Base-by-base conservation (phyloP, 208 protist genomes). In the Crithidia brevicula region DNA sequence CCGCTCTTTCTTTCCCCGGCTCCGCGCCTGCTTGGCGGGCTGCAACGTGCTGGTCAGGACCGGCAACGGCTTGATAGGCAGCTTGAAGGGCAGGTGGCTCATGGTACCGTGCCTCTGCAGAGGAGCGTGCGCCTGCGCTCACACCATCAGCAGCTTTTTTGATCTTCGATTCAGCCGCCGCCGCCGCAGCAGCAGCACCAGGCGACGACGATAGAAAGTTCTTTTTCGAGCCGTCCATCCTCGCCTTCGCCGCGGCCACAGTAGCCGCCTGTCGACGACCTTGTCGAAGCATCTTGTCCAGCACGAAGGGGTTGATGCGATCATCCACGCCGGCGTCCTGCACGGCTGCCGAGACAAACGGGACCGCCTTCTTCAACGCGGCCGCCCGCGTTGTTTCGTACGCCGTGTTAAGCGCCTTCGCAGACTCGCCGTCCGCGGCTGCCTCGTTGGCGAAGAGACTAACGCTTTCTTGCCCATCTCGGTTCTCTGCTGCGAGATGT, bases 321-420 rank as follows among this genome's bases (percentile, higher is more conserved):
- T 76, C 62, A 28, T 76, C 70, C 20, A 76, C 70, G 40, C 70
- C 70, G 15, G 47, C 47, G 20, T 76, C 70, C 2, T 45, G 31
- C 61, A 76, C 20, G 11, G 70, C 70, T 11, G 70, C 62, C 3
- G 70, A 76, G n/a, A 66, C 27, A 18, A 70, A 43, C 11, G 59
- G 59, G 2, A 45, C 31, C 9, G 59, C 59, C 9, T 43, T 38
- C 33, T 28, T 52, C 31, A 65, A 15, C 8, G 59, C 46, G 13
- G 38, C 31, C 20, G 59, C 18, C 0, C 59, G 43, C 2, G 43
- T 31, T 3, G 43, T 6, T 0, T 54, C 59, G 20, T 27, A 65
- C 4, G 45, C 36, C 1, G 40, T 18, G 27, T 2, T 10, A 3
- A 11, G 27, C 4, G 70, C 43, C n/a, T 33, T 27, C 3, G 43